These are phyloP conservation scores for Aspergillus cejpii DNA, from an alignment of 2,329 filamentous ascomycete species.

Conservation along the genomic window DNA sequence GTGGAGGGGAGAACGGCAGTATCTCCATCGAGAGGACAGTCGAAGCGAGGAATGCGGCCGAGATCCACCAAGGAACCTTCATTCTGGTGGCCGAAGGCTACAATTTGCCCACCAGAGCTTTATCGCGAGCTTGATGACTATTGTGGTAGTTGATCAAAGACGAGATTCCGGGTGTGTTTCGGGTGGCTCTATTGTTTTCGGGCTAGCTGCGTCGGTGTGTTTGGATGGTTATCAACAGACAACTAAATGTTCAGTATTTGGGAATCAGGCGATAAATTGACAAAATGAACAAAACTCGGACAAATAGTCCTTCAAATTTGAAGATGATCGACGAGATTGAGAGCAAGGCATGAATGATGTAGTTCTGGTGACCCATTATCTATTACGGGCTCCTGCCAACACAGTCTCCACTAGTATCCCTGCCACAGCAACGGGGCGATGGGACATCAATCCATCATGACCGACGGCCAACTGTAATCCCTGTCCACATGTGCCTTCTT, in stretches of 20 bases:
- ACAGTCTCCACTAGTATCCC: constrained; percentile 26
- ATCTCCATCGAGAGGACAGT: constrained; percentile 26
- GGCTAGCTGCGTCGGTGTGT: constrained; percentile 1
- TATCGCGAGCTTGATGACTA: not conserved
- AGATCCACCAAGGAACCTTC: constrained; percentile 30
- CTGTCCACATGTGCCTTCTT: constrained; percentile 1
- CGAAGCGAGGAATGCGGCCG: constrained; percentile 28
- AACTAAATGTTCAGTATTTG: constrained; percentile 5
- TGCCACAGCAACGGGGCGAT: constrained; percentile 31
- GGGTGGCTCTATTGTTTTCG: constrained; percentile 8
- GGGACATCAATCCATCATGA: not conserved
- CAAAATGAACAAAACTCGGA: not conserved
- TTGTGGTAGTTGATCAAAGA: not conserved
- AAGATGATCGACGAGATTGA: not conserved
- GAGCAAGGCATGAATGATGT: constrained; percentile 7
- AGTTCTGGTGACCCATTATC: constrained; percentile 1
- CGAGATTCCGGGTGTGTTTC: not conserved
- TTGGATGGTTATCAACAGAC: constrained; percentile 28
- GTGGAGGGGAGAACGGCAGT: constrained; percentile 27
- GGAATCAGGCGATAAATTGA: not conserved
- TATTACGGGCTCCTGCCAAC: constrained; percentile 10
- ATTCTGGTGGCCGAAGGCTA: constrained; percentile 24
- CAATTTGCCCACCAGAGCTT: constrained; percentile 8
- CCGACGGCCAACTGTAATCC: not conserved
- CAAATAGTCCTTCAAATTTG: not conserved